Conservation (phyloP, 805 yeast genomes). For the Candida sithepensis region DNA sequence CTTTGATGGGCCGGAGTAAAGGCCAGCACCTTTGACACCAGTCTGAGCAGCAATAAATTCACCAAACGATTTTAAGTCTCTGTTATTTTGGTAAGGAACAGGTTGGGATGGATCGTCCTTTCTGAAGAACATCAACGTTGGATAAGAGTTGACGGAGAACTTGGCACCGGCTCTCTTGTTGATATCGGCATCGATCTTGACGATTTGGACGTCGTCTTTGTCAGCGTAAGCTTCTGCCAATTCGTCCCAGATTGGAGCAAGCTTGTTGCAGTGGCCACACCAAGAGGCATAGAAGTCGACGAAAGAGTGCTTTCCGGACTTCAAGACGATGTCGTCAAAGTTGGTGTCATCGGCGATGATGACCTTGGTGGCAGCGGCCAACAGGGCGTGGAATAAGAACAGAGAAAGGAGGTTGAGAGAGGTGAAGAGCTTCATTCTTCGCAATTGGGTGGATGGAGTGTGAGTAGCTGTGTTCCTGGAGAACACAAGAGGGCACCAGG, state of each 20-base stretch:
- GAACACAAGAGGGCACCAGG: too few species aligned
- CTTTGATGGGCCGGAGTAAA: slow-evolving; percentile 11
- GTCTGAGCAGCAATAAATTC: slow-evolving; percentile 42
- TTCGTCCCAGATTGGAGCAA: slow-evolving; percentile 47
- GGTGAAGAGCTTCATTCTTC: not conserved
- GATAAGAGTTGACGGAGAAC: slow-evolving; percentile 59
- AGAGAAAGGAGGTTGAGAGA: not conserved
- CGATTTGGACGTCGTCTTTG: slow-evolving; percentile 25
- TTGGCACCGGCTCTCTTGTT: slow-evolving; percentile 47
- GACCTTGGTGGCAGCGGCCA: slow-evolving; percentile 26
- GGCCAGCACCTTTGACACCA: slow-evolving; percentile 27
- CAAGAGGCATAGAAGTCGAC: slow-evolving; percentile 75
- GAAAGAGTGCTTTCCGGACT: slow-evolving; percentile 66
- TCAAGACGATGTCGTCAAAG: slow-evolving; percentile 53
- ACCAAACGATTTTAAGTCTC: slow-evolving; percentile 48
- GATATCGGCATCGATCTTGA: slow-evolving; percentile 59
- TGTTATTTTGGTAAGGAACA: slow-evolving; percentile 51
- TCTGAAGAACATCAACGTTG: slow-evolving; percentile 56
- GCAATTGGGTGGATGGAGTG: not conserved
- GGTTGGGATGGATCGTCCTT: slow-evolving; percentile 46
- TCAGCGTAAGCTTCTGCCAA: slow-evolving; percentile 21
- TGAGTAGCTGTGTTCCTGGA: too few species aligned
- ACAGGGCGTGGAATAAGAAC: not conserved
- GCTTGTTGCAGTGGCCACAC: slow-evolving; percentile 65
- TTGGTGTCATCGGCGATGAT: slow-evolving; percentile 44